Evolutionary conservation across 2,329 filamentous ascomycete genomes (phyloP).

Genomic region (Hypomyces rosellus): DNA sequence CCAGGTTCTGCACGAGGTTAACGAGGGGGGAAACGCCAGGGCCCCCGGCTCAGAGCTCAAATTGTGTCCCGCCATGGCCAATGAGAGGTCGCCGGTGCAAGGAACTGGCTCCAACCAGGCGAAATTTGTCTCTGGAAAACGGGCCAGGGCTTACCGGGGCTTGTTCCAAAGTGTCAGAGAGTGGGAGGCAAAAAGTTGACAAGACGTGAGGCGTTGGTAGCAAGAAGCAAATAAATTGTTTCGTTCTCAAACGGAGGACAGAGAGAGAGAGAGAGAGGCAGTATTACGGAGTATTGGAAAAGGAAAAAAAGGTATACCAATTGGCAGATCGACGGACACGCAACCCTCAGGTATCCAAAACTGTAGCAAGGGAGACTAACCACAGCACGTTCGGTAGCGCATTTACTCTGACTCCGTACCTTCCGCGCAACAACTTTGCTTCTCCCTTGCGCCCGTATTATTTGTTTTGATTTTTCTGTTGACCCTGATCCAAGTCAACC

Average conservation of each 20-base stretch:
- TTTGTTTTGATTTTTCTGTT: no score
- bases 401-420: no score
- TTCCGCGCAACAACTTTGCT: no score
- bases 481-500: no score
- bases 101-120: conserved; percentile 4
- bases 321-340: no score
- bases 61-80: conserved; percentile 7
- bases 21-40: background rate
- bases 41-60: conserved; percentile 6
- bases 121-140: conserved; percentile 8
- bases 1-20: conserved; percentile 11
- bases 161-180: conserved; percentile 2
- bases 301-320: background rate
- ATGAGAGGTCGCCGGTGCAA: conserved; percentile 5
- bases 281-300: no score
- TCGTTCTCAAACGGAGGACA: background rate
- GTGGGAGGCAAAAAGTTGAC: background rate
- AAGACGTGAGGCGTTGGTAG: background rate
- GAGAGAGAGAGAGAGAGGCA: background rate
- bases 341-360: no score
- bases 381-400: no score
- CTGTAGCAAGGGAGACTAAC: no score
- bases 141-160: no score
- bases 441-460: no score
- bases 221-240: background rate